phyloP scores from a whole-genome alignment of 306 rosid species.

The Cyclanthera cordifolia region DNA sequence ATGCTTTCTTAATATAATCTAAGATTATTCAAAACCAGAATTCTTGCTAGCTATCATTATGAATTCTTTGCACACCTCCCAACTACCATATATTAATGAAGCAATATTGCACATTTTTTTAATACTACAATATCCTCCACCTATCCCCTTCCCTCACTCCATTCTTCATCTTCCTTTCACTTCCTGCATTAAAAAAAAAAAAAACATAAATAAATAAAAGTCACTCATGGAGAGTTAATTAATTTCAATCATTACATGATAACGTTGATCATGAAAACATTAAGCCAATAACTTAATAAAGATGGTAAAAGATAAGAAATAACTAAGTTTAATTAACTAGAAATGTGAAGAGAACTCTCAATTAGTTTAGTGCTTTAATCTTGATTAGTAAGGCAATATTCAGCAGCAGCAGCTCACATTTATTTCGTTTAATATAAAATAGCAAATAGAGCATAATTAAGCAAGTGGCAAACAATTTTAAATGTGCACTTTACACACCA shows the following conservation, averaged over 20 bases:
- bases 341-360: neutral
- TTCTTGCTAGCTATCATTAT: slow-evolving; percentile 2
- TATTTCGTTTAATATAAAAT: neutral
- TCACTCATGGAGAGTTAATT: neutral
- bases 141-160: neutral
- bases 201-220: neutral
- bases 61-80: neutral
- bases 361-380: neutral
- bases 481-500: neutral
- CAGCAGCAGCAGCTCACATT: no score
- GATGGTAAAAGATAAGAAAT: no score
- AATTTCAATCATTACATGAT: neutral
- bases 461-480: slow-evolving; percentile 7
- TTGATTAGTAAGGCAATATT: neutral
- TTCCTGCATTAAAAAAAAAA: neutral
- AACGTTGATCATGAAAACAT: neutral
- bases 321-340: no score
- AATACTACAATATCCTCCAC: neutral
- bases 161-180: neutral
- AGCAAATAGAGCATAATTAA: neutral
- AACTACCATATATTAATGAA: neutral
- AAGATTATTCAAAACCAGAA: slow-evolving; percentile 7
- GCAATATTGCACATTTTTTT: neutral
- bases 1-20: slow-evolving; percentile 2
- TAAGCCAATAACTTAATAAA: neutral